Evolutionary conservation across 1,284 basidiomycete species (phyloP).

Genomic region (Papiliotrema nemorosa): DNA sequence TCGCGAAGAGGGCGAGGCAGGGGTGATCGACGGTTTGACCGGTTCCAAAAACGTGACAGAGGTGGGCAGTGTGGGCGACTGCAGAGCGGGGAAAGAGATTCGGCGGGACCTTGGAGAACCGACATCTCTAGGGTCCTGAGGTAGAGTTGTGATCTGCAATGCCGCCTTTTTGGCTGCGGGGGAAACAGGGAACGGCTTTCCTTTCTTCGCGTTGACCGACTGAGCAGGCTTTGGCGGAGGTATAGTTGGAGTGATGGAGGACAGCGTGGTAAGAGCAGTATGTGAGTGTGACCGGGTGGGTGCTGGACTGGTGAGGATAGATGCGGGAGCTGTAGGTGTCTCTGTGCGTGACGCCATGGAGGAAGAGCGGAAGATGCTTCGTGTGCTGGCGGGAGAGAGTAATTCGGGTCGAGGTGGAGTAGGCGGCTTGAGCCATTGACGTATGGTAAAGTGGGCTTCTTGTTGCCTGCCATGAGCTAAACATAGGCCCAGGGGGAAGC

Average conservation of each 20-base stretch:
- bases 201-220: background rate
- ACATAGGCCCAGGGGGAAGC: too few relatives aligned
- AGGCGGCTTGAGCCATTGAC: conserved; percentile 33
- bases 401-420: conserved; percentile 14
- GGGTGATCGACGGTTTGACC: conserved; percentile 21
- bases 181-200: background rate
- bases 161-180: conserved; percentile 3
- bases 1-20: conserved; percentile 15
- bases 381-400: conserved; percentile 14
- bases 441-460: conserved; percentile 33
- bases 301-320: conserved; percentile 5
- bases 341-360: conserved; percentile 17
- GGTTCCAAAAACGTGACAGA: conserved; percentile 36
- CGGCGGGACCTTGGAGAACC: conserved; percentile 12
- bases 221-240: background rate
- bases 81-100: conserved; percentile 35
- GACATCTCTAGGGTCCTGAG: conserved; percentile 1
- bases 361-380: conserved; percentile 32
- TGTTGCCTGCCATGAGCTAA: conserved; percentile 17
- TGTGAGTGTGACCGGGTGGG: conserved; percentile 16
- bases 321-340: conserved; percentile 7
- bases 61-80: conserved; percentile 32
- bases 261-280: conserved; percentile 10
- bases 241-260: background rate
- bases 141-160: conserved; percentile 9